A percentile compares a stretch with the other conserved stretches of the same genome.
These are phyloP conservation scores for Fraxinus ornus DNA, from an alignment of 305 asterid species.

Conservation along the genomic window DNA sequence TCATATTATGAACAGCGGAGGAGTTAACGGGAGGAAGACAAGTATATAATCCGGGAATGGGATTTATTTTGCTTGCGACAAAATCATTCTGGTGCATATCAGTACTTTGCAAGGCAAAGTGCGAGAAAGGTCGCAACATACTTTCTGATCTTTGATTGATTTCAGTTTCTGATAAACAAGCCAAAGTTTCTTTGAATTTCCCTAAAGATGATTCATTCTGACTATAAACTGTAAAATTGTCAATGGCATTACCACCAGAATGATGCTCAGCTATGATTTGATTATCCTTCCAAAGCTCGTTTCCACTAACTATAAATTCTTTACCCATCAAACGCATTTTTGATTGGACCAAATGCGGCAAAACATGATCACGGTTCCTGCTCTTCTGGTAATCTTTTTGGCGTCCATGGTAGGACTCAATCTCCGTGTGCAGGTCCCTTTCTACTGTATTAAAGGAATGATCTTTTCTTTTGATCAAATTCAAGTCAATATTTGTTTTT, in stretches of 20 bases:
- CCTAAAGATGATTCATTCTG: constrained; percentile 38
- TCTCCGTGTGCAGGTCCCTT: constrained; percentile 19
- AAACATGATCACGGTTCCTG: constrained; percentile 26
- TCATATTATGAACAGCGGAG: constrained; percentile 24
- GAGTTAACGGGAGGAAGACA: constrained; percentile 24
- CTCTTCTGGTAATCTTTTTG: constrained; percentile 34
- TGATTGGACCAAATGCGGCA: constrained; percentile 30
- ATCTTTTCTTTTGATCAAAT: constrained; percentile 23
- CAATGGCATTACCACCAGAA: constrained; percentile 19
- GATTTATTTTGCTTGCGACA: constrained; percentile 32
- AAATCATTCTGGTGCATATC: constrained; percentile 28
- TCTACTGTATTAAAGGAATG: constrained; percentile 27
- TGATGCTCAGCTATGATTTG: constrained; percentile 34
- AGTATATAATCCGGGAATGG: constrained; percentile 29
- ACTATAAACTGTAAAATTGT: constrained; percentile 21
- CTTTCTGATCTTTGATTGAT: constrained; percentile 33
- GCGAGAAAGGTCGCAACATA: constrained; percentile 26
- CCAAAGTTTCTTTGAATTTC: constrained; percentile 32
- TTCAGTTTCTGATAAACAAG: constrained; percentile 35
- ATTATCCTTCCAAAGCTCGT: constrained; percentile 50
- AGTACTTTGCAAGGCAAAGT: constrained; percentile 32
- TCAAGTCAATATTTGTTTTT: constrained; percentile 26
- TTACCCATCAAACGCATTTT: constrained; percentile 82
- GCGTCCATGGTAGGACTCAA: constrained; percentile 22
- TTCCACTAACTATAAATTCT: constrained; percentile 53